These are phyloP conservation scores for Aurifilum marmelostoma DNA, from an alignment of 2,329 filamentous ascomycete species.

Conservation along the genomic window DNA sequence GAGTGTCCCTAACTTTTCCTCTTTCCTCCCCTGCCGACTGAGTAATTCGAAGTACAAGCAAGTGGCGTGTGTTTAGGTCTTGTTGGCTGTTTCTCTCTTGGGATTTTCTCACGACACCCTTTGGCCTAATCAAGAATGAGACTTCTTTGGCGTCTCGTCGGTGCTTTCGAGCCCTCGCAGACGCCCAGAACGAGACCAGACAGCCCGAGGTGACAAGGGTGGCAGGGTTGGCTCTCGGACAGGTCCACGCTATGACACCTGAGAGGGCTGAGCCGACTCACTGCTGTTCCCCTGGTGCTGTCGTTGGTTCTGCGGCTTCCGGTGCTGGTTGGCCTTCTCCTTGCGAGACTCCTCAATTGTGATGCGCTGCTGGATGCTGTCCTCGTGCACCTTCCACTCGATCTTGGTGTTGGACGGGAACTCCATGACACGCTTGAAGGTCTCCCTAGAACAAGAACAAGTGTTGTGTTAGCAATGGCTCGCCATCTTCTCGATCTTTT, in stretches of 20 bases:
- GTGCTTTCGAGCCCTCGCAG: neutral
- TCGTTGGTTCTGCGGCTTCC: slow-evolving; percentile 39
- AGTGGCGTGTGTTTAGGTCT: neutral
- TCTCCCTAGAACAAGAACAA: slow-evolving; percentile 70
- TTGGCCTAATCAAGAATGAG: neutral
- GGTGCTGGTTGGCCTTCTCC: slow-evolving; percentile 68
- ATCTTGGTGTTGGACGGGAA: slow-evolving; percentile 89
- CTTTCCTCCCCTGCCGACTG: neutral
- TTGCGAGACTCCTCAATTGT: slow-evolving; percentile 90
- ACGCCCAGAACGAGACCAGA: neutral
- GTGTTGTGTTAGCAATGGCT: neutral
- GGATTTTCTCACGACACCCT: neutral
- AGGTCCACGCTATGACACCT: slow-evolving; percentile 24
- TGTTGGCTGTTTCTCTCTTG: neutral
- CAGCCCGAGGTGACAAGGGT: neutral
- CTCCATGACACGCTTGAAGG: slow-evolving; percentile 85
- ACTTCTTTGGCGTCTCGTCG: neutral
- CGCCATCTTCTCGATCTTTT: too few species aligned
- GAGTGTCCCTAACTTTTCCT: neutral
- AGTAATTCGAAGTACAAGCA: neutral
- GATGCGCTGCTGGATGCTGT: slow-evolving; percentile 89
- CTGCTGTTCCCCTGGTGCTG: slow-evolving; percentile 29
- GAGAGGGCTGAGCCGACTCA: slow-evolving; percentile 13
- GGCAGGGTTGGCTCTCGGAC: neutral
- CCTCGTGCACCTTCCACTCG: slow-evolving; percentile 94